Conservation (phyloP, 768 basidiomycete genomes). For the Plicaturopsis crispa region DNA sequence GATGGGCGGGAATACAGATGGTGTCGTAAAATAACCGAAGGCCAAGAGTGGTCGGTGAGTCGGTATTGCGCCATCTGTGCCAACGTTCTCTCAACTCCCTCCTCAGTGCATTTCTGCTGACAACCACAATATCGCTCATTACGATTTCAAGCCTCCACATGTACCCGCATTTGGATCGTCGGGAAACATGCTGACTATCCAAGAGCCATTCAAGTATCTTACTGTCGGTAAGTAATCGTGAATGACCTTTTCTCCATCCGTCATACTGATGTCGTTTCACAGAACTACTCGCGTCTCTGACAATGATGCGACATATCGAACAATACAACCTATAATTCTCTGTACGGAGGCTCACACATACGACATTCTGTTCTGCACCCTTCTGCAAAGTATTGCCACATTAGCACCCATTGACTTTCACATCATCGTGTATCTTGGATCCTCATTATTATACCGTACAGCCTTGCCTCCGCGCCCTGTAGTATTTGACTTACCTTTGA, state of each 20-base stretch:
- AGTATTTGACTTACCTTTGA: no score
- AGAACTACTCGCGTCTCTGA: slow-evolving; percentile 54
- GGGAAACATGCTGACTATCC: slow-evolving; percentile 55
- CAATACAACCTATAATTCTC: slow-evolving; percentile 34
- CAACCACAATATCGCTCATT: slow-evolving; percentile 55
- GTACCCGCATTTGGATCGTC: slow-evolving; percentile 52
- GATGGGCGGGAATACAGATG: slow-evolving; percentile 70
- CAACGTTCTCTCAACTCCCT: slow-evolving; percentile 5
- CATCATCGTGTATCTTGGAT: no score
- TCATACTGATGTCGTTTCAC: slow-evolving; percentile 6
- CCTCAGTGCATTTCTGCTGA: slow-evolving; percentile 47
- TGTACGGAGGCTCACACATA: no score
- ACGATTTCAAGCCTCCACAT: slow-evolving; percentile 48
- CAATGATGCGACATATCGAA: slow-evolving; percentile 58
- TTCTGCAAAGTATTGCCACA: no score
- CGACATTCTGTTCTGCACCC: no score
- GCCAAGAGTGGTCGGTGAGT: slow-evolving; percentile 75
- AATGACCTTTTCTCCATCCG: background rate
- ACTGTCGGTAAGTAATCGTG: slow-evolving; percentile 37
- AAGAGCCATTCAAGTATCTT: slow-evolving; percentile 45
- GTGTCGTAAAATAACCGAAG: slow-evolving; percentile 44
- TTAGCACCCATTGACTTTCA: no score
- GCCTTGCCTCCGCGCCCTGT: no score
- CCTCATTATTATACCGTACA: no score
- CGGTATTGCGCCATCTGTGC: slow-evolving; percentile 2